A percentile compares a stretch with the other conserved stretches of the same genome.
Conservation (phyloP, 495 filamentous ascomycete genomes). For the Filosporella fistucella region DNA sequence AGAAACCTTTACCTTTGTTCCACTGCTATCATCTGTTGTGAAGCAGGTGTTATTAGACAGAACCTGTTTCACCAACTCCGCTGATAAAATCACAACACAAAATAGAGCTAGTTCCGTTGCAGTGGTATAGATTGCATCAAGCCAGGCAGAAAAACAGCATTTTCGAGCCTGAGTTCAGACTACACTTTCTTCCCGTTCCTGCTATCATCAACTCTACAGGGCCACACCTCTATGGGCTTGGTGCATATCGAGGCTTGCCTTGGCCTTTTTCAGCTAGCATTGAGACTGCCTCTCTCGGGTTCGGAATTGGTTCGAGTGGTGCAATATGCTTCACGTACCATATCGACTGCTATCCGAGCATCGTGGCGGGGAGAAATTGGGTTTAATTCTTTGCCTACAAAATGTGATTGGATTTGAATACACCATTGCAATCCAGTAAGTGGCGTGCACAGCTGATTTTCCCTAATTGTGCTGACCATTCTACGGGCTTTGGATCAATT, state of each 20-base stretch:
- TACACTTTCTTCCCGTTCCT: constrained; percentile 5
- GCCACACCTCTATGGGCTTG: constrained; percentile 8
- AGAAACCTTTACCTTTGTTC: no score
- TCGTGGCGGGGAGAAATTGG: constrained; percentile 8
- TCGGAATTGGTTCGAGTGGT: constrained; percentile 5
- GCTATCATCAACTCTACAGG: constrained; percentile 5
- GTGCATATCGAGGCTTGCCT: constrained; percentile 2
- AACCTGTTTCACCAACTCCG: no score
- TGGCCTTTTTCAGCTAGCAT: constrained; percentile 8
- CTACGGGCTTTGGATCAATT: constrained; percentile 5
- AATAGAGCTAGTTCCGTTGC: no score
- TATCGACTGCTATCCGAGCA: constrained; percentile 5
- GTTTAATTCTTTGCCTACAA: constrained; percentile 3
- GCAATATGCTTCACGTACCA: constrained; percentile 9
- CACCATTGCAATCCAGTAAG: constrained; percentile 12
- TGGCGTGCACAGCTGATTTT: background rate
- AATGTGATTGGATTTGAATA: constrained; percentile 8
- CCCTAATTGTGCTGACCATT: background rate
- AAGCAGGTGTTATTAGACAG: no score
- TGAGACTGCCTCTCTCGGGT: constrained; percentile 7
- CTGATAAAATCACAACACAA: no score
- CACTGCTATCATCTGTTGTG: no score
- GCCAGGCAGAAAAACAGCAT: constrained; percentile 37
- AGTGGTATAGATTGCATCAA: no score
- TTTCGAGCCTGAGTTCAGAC: constrained; percentile 32